Percentiles rank a stretch among this genome's conserved stretches.
Evolutionary conservation across 306 rosid species (phyloP).

Genomic region (Acacia acuminata): DNA sequence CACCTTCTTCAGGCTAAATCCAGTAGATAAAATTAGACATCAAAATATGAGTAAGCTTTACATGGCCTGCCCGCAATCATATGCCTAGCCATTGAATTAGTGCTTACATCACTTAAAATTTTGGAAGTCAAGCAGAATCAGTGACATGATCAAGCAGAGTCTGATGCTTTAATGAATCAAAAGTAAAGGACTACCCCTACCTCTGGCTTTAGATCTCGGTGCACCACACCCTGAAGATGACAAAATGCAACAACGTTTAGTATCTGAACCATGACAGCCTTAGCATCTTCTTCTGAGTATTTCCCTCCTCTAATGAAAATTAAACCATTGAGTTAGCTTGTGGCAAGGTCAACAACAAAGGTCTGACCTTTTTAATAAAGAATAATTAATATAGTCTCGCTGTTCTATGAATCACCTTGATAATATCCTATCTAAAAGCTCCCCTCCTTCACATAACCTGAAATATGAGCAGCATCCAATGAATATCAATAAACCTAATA

Average conservation of each 20-base stretch:
- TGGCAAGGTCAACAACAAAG: constrained; percentile 22
- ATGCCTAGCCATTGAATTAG: constrained; percentile 3
- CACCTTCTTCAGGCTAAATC: not conserved
- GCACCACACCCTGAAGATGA: constrained; percentile 99
- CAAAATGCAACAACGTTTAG: constrained; percentile 93
- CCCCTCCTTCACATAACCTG: constrained; percentile 99
- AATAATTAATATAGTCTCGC: not conserved
- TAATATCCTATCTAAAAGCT: constrained; percentile 93
- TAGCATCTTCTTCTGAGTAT: constrained; percentile 97
- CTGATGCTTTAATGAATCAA: constrained; percentile 20
- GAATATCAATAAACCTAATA: not conserved
- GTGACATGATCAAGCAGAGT: constrained; percentile 10
- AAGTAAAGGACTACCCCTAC: constrained; percentile 43
- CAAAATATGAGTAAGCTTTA: constrained; percentile 5
- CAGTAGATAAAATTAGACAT: constrained; percentile 15
- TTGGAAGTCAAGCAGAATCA: not conserved
- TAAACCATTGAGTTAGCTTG: constrained; percentile 33
- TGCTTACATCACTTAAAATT: not conserved
- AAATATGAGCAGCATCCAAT: constrained; percentile 35
- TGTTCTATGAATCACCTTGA: constrained; percentile 65
- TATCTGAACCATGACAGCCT: constrained; percentile 91
- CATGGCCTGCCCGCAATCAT: constrained; percentile 19
- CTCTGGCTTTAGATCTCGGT: constrained; percentile 99
- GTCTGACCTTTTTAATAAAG: not conserved
- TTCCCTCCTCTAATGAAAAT: constrained; percentile 81